A percentile compares a stretch with the other conserved stretches of the same genome.
phyloP scores from a whole-genome alignment of 75 land plant species.

The Adiantum capillusveneris region DNA sequence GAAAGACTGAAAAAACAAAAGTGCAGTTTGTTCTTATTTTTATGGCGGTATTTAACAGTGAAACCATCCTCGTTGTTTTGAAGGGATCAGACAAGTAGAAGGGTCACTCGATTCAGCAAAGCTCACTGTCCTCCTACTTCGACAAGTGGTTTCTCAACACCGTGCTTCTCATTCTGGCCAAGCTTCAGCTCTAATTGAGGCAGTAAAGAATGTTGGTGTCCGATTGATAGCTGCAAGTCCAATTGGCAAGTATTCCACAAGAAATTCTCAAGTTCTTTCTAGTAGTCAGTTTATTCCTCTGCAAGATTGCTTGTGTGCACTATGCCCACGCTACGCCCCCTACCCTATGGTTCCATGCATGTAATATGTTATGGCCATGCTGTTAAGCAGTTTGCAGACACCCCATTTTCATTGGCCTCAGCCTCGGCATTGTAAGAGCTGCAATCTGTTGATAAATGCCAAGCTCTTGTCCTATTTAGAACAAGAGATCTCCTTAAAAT shows the following conservation, averaged over 20 bases:
- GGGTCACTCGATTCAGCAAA: constrained; percentile 83
- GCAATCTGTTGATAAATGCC: too few relatives aligned
- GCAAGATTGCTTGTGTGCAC: too few relatives aligned
- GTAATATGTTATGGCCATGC: too few relatives aligned
- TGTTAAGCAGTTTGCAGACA: too few relatives aligned
- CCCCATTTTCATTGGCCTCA: too few relatives aligned
- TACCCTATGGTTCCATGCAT: too few relatives aligned
- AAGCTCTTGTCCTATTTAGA: too few relatives aligned
- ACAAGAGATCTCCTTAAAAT: too few relatives aligned
- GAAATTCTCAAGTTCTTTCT: too few relatives aligned
- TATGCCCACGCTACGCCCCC: too few relatives aligned
- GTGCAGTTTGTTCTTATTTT: not conserved
- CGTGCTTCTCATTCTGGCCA: constrained; percentile 65
- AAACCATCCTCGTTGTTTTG: constrained; percentile 1
- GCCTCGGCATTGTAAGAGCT: too few relatives aligned
- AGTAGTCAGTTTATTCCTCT: too few relatives aligned
- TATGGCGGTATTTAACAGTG: not conserved
- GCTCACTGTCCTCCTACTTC: constrained; percentile 69
- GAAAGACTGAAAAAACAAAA: not conserved
- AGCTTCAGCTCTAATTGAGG: constrained; percentile 75
- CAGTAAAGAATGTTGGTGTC: constrained; percentile 74
- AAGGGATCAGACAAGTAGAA: constrained; percentile 68
- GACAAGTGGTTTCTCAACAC: constrained; percentile 79
- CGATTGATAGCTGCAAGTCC: constrained; percentile 91
- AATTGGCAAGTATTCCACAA: constrained; percentile 46